Evolutionary conservation across 2,329 filamentous ascomycete species (phyloP).

Genomic region (Aspergillus terreus): DNA sequence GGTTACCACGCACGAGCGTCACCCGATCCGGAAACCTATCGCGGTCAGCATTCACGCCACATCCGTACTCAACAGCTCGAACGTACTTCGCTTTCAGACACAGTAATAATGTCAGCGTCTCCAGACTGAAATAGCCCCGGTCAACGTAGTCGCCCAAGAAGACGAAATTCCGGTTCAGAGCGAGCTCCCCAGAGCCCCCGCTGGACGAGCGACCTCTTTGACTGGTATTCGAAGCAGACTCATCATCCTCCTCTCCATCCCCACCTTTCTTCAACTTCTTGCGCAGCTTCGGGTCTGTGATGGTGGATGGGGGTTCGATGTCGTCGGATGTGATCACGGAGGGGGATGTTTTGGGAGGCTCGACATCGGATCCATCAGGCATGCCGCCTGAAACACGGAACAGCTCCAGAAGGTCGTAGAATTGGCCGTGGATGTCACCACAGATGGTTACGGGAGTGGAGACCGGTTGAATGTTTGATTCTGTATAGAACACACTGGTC

Average conservation of each 20-base stretch:
- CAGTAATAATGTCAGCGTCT: conserved; percentile 69
- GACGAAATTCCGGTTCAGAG: conserved; percentile 65
- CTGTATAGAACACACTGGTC: conserved; percentile 44
- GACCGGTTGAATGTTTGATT: conserved; percentile 99
- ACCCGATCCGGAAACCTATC: conserved; percentile 66
- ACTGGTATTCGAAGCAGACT: conserved; percentile 16
- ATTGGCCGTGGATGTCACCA: conserved; percentile 97
- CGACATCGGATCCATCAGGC: conserved; percentile 74
- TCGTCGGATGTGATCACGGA: conserved; percentile 84
- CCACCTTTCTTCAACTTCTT: conserved; percentile 68
- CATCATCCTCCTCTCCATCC: conserved; percentile 26
- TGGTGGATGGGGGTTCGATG: conserved; percentile 84
- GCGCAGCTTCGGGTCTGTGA: conserved; percentile 80
- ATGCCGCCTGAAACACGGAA: conserved; percentile 96
- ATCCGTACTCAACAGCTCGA: too few relatives aligned
- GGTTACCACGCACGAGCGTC: conserved; percentile 69
- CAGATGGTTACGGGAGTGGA: conserved; percentile 94
- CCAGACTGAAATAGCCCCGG: conserved; percentile 69
- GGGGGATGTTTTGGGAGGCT: conserved; percentile 65
- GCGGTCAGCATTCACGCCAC: conserved; percentile 3
- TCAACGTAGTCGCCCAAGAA: conserved; percentile 73
- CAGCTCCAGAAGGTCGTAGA: conserved; percentile 94
- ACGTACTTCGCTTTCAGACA: conserved; percentile 64
- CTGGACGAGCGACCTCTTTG: conserved; percentile 27
- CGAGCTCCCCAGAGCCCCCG: conserved; percentile 24